These are phyloP conservation scores for Rhodotorula sp. DNA, from an alignment of 1,284 basidiomycete species.

Conservation along the genomic window DNA sequence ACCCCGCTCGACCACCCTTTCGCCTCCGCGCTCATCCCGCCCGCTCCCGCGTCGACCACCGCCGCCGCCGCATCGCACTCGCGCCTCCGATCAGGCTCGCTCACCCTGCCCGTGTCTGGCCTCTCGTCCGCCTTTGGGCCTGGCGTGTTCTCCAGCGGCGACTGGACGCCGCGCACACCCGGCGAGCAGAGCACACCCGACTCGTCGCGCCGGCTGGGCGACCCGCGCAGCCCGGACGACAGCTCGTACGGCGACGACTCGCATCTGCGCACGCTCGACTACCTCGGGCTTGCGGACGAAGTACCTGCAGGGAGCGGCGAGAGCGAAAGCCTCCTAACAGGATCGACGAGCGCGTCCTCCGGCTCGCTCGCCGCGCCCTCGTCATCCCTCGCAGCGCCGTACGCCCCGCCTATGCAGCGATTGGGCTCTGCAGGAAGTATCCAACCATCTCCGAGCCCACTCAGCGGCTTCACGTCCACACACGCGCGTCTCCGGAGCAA, in stretches of 20 bases:
- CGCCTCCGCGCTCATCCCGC: slow-evolving; percentile 15
- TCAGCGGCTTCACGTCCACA: slow-evolving; percentile 2
- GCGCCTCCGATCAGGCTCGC: slow-evolving; percentile 80
- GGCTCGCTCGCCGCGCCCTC: neutral
- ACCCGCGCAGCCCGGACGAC: slow-evolving; percentile 29
- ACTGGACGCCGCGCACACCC: slow-evolving; percentile 38
- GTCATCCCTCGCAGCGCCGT: neutral
- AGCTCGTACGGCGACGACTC: slow-evolving; percentile 67
- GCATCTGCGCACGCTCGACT: slow-evolving; percentile 89
- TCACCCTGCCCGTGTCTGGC: slow-evolving; percentile 69
- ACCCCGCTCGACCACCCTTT: slow-evolving; percentile 33
- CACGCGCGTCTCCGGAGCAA: slow-evolving; percentile 31
- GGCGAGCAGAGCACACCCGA: slow-evolving; percentile 1
- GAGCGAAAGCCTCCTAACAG: slow-evolving; percentile 1
- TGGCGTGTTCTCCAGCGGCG: slow-evolving; percentile 53
- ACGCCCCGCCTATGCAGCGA: slow-evolving; percentile 28
- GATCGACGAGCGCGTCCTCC: neutral
- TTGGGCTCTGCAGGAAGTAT: slow-evolving; percentile 33
- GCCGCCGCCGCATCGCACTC: slow-evolving; percentile 5
- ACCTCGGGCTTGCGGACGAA: slow-evolving; percentile 82
- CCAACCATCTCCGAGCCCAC: slow-evolving; percentile 1
- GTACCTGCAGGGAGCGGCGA: neutral
- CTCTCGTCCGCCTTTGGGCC: slow-evolving; percentile 84
- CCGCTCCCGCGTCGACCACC: neutral
- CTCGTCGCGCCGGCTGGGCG: slow-evolving; percentile 9